These are phyloP conservation scores for Omphalotus guepiniiformis DNA, from an alignment of 768 basidiomycete species.

Conservation along the genomic window DNA sequence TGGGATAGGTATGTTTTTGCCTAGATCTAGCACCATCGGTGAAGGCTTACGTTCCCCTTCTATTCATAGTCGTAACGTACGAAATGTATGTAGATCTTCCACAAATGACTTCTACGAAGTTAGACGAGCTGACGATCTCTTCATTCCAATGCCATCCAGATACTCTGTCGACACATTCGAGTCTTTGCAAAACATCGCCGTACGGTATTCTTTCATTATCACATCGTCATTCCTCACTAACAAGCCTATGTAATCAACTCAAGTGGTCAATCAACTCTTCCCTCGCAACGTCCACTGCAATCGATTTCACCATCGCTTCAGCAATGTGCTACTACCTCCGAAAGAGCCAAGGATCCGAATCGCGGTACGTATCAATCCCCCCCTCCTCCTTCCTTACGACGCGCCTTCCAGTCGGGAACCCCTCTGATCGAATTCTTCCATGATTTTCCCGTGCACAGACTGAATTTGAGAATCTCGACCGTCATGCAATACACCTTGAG, in stretches of 20 bases:
- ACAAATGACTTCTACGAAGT: background rate
- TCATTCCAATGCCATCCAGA: conserved; percentile 14
- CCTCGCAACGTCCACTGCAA: conserved; percentile 36
- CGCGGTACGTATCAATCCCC: background rate
- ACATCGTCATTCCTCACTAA: background rate
- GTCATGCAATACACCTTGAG: conserved; percentile 35
- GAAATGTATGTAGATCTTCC: conserved; percentile 27
- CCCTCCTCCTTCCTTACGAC: background rate
- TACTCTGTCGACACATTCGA: conserved; percentile 27
- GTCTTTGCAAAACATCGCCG: conserved; percentile 27
- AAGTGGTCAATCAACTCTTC: conserved; percentile 42
- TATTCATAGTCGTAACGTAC: conserved; percentile 29
- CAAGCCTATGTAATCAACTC: background rate
- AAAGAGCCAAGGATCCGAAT: conserved; percentile 20
- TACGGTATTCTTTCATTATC: conserved; percentile 15
- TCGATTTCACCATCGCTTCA: conserved; percentile 38
- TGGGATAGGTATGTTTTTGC: conserved; percentile 27
- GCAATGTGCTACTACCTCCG: conserved; percentile 34
- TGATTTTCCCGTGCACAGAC: conserved; percentile 14
- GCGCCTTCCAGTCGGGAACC: no score
- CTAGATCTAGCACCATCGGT: no score
- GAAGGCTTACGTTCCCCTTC: background rate
- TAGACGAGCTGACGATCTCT: background rate
- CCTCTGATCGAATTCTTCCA: no score
- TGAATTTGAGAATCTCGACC: conserved; percentile 31